phyloP scores from a whole-genome alignment of 164 flowering plant genomes.

The Liriodendron chinense region DNA sequence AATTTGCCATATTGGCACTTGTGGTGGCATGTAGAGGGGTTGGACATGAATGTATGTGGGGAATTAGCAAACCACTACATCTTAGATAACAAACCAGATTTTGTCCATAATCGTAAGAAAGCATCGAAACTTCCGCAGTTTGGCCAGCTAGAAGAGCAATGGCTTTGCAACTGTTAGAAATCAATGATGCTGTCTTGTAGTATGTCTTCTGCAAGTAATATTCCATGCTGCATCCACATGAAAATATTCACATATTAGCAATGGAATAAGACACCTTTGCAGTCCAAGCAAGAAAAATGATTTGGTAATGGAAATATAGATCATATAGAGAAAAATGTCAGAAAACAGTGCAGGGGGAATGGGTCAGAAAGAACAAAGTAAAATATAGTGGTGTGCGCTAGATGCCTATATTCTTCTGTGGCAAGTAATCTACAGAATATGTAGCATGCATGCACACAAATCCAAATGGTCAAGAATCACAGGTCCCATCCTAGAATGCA shows the following conservation, averaged over 20 bases:
- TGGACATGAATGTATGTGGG: background rate
- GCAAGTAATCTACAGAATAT: too few relatives aligned
- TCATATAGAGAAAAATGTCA: background rate
- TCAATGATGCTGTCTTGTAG: slow-evolving; percentile 93
- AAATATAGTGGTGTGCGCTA: too few relatives aligned
- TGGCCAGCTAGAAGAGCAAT: slow-evolving; percentile 92
- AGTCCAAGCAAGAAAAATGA: background rate
- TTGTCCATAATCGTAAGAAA: slow-evolving; percentile 88
- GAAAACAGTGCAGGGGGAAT: too few relatives aligned
- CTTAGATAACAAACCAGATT: slow-evolving; percentile 65
- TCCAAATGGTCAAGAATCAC: too few relatives aligned
- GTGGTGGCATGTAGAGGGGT: background rate
- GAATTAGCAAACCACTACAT: background rate
- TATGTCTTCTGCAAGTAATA: slow-evolving; percentile 91
- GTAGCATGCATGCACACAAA: too few relatives aligned
- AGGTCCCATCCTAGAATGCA: too few relatives aligned
- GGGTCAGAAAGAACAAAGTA: too few relatives aligned
- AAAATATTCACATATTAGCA: slow-evolving; percentile 1
- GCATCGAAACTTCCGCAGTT: slow-evolving; percentile 73
- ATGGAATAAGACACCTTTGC: background rate
- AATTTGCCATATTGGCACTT: background rate
- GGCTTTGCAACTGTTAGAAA: slow-evolving; percentile 93
- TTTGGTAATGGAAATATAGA: background rate
- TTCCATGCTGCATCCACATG: slow-evolving; percentile 72
- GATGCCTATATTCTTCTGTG: too few relatives aligned